Evolutionary conservation across 345 rosid species (phyloP).

Genomic region (Turritis glabra): DNA sequence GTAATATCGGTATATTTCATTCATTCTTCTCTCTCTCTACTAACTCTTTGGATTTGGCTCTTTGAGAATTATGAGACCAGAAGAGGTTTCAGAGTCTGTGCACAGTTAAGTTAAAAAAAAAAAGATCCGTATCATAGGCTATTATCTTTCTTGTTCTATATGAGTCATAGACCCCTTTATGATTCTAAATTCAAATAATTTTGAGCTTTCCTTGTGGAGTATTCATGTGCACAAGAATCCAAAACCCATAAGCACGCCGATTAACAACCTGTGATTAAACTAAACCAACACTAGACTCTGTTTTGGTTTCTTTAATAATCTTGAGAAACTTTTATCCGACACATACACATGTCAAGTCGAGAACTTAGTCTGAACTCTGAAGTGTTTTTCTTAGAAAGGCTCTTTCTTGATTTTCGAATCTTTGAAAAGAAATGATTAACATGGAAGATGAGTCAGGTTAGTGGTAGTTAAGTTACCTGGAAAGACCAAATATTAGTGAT

Average conservation of each 20-base stretch:
- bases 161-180: slow-evolving; percentile 9
- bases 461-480: slow-evolving; percentile 23
- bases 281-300: not conserved
- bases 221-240: slow-evolving; percentile 28
- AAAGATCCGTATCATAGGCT: slow-evolving; percentile 5
- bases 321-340: slow-evolving; percentile 19
- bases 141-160: slow-evolving; percentile 11
- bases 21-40: slow-evolving; percentile 3
- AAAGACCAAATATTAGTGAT: slow-evolving; percentile 30
- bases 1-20: slow-evolving; percentile 22
- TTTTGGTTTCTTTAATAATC: slow-evolving; percentile 7
- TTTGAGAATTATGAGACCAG: slow-evolving; percentile 22
- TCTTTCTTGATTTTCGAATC: slow-evolving; percentile 30
- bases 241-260: slow-evolving; percentile 36
- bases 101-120: slow-evolving; percentile 26
- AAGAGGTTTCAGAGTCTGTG: slow-evolving; percentile 28
- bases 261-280: slow-evolving; percentile 20
- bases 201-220: slow-evolving; percentile 10
- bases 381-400: slow-evolving; percentile 17
- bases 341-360: slow-evolving; percentile 44
- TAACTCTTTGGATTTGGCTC: slow-evolving; percentile 25
- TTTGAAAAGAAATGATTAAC: slow-evolving; percentile 25
- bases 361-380: slow-evolving; percentile 40
- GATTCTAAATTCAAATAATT: slow-evolving; percentile 22
- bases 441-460: slow-evolving; percentile 17